Evolutionary conservation across 2,329 filamentous ascomycete species (phyloP), one percentile per base, ranked within the genome.

Genomic region (Beauveria sp.): DNA sequence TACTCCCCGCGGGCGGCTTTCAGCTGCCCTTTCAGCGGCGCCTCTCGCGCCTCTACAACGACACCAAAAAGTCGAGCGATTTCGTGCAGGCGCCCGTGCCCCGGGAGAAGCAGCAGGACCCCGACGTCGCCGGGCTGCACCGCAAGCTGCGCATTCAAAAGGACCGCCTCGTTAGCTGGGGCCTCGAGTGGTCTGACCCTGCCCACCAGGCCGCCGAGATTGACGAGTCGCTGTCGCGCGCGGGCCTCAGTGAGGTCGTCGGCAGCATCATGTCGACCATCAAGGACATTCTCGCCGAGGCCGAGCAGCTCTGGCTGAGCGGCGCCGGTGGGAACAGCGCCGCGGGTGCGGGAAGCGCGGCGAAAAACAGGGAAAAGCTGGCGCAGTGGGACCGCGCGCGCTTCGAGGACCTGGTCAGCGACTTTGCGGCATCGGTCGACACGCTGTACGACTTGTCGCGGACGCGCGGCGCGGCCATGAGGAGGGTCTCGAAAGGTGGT

Each of bases 101-200:
- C 72, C 84, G 84, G 70, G 76, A 82, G 67, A 77, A 87, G 69
- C 50, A 60, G 58, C 58, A 60, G 16, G 80, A 87, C 70, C 88
- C 88, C 26, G 88, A 91, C 65, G 84, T 90, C 70, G 85, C 87
- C 68, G 81, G 83, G 18, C 77, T 92, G 37, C 87, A 92, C 70
- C 86, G 88, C 64, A 91, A 90, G 71, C 83, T 91, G 65, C 84
- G 88, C 64, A 91, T 92, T 66, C 90, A 92, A 68, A 91, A 90
- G 71, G 88, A 92, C 75, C 82, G 90, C 18, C 78, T 92, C 52
- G 85, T 90, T 62, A 88, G 85, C 63, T 93, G 90, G 90, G 90
- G 89, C 0, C 77, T 91, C 57, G 88, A 91, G 71, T 93, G 90
- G 90, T 89, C 86, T 61, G 89, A 92, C 70, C 85, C 87, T 48